Conservation (phyloP, 305 asterid genomes). For the Fraxinus angustifolia region DNA sequence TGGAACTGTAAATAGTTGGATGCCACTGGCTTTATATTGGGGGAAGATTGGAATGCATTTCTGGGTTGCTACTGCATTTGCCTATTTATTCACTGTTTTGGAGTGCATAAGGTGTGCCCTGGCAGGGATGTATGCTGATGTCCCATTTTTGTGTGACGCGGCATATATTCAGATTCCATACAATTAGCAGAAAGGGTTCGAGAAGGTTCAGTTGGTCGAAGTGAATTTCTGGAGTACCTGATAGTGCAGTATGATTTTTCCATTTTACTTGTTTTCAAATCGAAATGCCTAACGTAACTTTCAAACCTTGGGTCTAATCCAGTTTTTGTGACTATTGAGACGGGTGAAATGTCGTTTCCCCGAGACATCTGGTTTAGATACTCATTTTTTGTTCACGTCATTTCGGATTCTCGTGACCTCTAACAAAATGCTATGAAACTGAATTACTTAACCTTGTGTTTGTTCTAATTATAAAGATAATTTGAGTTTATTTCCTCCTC, state of each 20-base stretch:
- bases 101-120: slow-evolving; percentile 75
- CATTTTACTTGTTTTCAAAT: not conserved
- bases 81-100: slow-evolving; percentile 68
- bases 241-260: not conserved
- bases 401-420: not conserved
- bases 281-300: no score
- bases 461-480: not conserved
- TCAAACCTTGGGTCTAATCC: not conserved
- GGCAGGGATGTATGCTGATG: slow-evolving; percentile 74
- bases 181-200: slow-evolving; percentile 34
- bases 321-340: not conserved
- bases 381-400: not conserved
- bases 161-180: slow-evolving; percentile 81
- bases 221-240: not conserved
- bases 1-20: slow-evolving; percentile 73
- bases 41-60: slow-evolving; percentile 85
- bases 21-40: slow-evolving; percentile 67
- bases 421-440: not conserved
- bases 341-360: not conserved
- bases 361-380: not conserved
- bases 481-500: no score
- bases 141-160: slow-evolving; percentile 76
- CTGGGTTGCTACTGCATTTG: slow-evolving; percentile 65
- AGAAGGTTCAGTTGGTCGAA: not conserved
- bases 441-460: not conserved